These are phyloP conservation scores for Yamadazyma sp. DNA, from an alignment of 805 yeast genomes.

Conservation along the genomic window DNA sequence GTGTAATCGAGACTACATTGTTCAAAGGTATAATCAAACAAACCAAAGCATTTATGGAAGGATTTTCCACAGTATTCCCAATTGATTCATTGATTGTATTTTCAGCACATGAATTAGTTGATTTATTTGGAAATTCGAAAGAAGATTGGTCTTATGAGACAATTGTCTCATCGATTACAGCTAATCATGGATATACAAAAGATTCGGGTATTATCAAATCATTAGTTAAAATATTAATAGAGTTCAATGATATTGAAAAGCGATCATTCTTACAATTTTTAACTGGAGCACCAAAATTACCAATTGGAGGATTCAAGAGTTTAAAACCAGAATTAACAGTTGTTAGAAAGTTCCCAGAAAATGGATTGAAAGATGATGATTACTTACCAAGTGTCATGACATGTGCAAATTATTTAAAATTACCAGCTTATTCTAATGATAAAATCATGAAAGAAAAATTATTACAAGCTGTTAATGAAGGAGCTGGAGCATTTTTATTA, in stretches of 20 bases:
- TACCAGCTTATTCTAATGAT: conserved; percentile 74
- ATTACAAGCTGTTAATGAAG: conserved; percentile 75
- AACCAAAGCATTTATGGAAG: conserved; percentile 65
- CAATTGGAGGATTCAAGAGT: conserved; percentile 88
- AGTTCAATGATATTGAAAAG: conserved; percentile 53
- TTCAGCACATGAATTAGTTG: conserved; percentile 68
- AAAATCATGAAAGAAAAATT: conserved; percentile 59
- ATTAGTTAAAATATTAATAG: conserved; percentile 59
- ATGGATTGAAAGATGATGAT: conserved; percentile 63
- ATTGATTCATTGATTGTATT: conserved; percentile 67
- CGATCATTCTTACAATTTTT: conserved; percentile 79
- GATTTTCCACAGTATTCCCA: conserved; percentile 83
- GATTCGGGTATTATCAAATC: conserved; percentile 63
- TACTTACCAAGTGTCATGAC: conserved; percentile 98
- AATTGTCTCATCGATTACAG: conserved; percentile 57
- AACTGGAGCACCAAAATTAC: conserved; percentile 91
- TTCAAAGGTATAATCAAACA: conserved; percentile 65
- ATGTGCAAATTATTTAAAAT: conserved; percentile 88
- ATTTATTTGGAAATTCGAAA: conserved; percentile 69
- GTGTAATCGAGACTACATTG: conserved; percentile 56
- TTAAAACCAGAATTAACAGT: conserved; percentile 82
- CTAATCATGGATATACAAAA: conserved; percentile 85
- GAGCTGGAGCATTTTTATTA: conserved; percentile 80
- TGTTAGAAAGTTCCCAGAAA: conserved; percentile 80
- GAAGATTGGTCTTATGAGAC: conserved; percentile 85